Percentiles rank a stretch among this genome's conserved stretches.
These are phyloP conservation scores for Dactylellina leptospora DNA, from an alignment of 2,329 filamentous ascomycete species.

Conservation along the genomic window DNA sequence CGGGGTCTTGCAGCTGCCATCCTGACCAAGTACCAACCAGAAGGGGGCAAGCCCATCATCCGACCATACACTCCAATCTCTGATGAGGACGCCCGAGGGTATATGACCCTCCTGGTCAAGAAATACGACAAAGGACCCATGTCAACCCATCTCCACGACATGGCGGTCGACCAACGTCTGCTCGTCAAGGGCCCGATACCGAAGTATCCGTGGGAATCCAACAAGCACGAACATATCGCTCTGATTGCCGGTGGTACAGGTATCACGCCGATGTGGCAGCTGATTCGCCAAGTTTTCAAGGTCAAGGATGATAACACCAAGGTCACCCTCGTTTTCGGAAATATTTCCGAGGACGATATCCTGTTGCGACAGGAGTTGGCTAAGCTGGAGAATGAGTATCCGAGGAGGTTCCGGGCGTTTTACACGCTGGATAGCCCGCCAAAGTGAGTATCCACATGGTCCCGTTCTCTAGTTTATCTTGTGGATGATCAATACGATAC, in stretches of 20 bases:
- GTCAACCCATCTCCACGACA: slow-evolving; percentile 85
- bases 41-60: slow-evolving; percentile 83
- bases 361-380: slow-evolving; percentile 85
- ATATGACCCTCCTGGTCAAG: slow-evolving; percentile 90
- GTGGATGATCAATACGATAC: background rate
- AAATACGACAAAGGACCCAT: slow-evolving; percentile 89
- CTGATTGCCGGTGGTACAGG: slow-evolving; percentile 94
- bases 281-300: slow-evolving; percentile 88
- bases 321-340: slow-evolving; percentile 93
- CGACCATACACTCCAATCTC: slow-evolving; percentile 92
- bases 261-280: slow-evolving; percentile 98
- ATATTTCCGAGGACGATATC: slow-evolving; percentile 88
- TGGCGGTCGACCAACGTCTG: slow-evolving; percentile 82
- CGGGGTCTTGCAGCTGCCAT: slow-evolving; percentile 69
- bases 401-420: slow-evolving; percentile 92
- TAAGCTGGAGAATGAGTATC: slow-evolving; percentile 91
- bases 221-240: slow-evolving; percentile 87
- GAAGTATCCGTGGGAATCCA: slow-evolving; percentile 87
- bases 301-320: slow-evolving; percentile 92
- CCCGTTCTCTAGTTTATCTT: too few species aligned
- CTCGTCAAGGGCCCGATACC: slow-evolving; percentile 94
- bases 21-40: slow-evolving; percentile 90
- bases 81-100: slow-evolving; percentile 80
- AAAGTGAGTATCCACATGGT: slow-evolving; percentile 62
- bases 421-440: slow-evolving; percentile 89